Base-by-base conservation (phyloP, 495 filamentous ascomycete species). In the Daldinia loculata region DNA sequence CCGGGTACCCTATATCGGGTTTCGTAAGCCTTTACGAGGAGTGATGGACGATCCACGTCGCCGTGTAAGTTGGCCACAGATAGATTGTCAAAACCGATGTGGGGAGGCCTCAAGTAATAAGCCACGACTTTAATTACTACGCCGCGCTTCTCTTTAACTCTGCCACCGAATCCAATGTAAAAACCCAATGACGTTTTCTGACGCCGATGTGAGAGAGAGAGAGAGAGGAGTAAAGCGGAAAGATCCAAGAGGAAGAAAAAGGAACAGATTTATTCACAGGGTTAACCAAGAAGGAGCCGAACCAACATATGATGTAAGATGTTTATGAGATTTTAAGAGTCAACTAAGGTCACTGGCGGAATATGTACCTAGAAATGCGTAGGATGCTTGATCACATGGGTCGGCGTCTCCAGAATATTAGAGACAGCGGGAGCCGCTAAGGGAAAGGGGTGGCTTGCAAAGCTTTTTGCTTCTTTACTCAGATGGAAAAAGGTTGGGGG, bases 391-490 rank as follows among this genome's bases (percentile, higher is more conserved):
- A 69, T 69, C 70, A 73, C 70, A 69, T 69, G 70, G 70, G 60
- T 29, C 56, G 65, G 61, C 57, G 61, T 73, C 70, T 66, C 69
- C 69, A 72, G 69, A 67, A 72, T 72, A 72, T 67, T 53, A 67
- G 60, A 72, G 64, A 72, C 69, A 72, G 30, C 56, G 36, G 67
- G 61, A 48, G 26, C 69, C 64, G 60, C 63, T 66, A 67, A 67
- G 59, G 69, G 69, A 56, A 69, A 69, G 61, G 61, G 67, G 65
- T 73, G 66, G 70, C 66, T 68, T 73, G 70, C 66, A 59, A 64
- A 55, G 48, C 48, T 56, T 55, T 67, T 56, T 34, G 43, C 41
- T 64, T 63, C 60, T 58, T 62, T 69, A 59, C 48, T 66, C 43
- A 51, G 57, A 43, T 38, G 66, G 22, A 57, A 61, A 70, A 63